A percentile compares a stretch with the other conserved stretches of the same genome.
Evolutionary conservation across 352 stramenopile species (phyloP).

Genomic region (Globisporangium spinosum): DNA sequence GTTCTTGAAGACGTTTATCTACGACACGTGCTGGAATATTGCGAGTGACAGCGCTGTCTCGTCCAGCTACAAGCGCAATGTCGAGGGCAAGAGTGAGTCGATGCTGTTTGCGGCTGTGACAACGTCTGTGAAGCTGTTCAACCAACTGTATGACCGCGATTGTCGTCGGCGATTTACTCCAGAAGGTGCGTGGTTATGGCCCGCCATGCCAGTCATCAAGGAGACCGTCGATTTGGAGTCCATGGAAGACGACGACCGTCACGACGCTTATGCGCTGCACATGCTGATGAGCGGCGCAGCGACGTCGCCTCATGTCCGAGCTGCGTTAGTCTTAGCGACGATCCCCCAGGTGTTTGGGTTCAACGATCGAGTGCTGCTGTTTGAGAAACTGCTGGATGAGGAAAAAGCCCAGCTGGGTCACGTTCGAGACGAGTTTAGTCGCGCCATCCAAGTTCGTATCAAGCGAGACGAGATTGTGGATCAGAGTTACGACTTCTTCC

Average conservation of each 20-base stretch:
- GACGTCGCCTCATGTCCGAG: conserved; percentile 33
- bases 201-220: conserved; percentile 58
- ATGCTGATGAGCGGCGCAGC: conserved; percentile 38
- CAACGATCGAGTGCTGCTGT: conserved; percentile 65
- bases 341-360: conserved; percentile 84
- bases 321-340: conserved; percentile 57
- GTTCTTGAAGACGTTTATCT: conserved; percentile 66
- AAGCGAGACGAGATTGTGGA: conserved; percentile 86
- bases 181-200: conserved; percentile 62
- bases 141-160: conserved; percentile 76
- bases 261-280: conserved; percentile 42
- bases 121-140: conserved; percentile 72
- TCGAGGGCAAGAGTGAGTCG: conserved; percentile 23
- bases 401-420: conserved; percentile 45
- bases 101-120: conserved; percentile 46
- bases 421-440: conserved; percentile 59
- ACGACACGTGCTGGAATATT: conserved; percentile 61
- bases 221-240: conserved; percentile 62
- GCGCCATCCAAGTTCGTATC: conserved; percentile 54
- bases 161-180: conserved; percentile 45
- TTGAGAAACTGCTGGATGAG: conserved; percentile 65
- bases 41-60: conserved; percentile 16
- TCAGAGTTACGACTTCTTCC: conserved; percentile 87
- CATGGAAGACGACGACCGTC: conserved; percentile 51
- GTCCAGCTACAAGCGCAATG: not conserved